Percentiles rank a stretch among this genome's conserved stretches.
phyloP scores from a whole-genome alignment of 1,139 yeast species.

The Suhomyces panamericanus region DNA sequence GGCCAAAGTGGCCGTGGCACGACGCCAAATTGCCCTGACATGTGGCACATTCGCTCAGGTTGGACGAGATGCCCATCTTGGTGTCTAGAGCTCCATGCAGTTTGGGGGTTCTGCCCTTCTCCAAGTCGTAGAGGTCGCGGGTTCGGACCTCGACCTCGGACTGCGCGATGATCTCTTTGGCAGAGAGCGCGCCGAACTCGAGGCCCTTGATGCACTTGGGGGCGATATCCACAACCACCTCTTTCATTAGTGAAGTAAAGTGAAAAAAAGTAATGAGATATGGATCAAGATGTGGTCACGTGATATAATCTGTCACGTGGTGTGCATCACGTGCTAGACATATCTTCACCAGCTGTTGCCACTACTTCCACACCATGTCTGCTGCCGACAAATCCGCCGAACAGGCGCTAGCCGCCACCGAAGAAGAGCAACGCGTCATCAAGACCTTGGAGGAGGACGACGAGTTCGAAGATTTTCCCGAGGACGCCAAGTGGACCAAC shows the following conservation, averaged over 20 bases:
- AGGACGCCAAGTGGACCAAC: slow-evolving; percentile 57
- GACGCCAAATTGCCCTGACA: slow-evolving; percentile 92
- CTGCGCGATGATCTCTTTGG: slow-evolving; percentile 88
- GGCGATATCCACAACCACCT: slow-evolving; percentile 74
- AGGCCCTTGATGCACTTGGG: slow-evolving; percentile 91
- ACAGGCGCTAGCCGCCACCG: slow-evolving; percentile 8
- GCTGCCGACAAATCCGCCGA: slow-evolving; percentile 10
- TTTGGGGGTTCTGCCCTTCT: slow-evolving; percentile 81
- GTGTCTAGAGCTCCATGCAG: slow-evolving; percentile 87
- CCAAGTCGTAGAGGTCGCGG: slow-evolving; percentile 87
- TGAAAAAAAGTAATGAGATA: slow-evolving; percentile 6
- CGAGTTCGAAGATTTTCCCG: slow-evolving; percentile 94
- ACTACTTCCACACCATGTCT: slow-evolving; percentile 8
- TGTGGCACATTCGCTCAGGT: slow-evolving; percentile 78
- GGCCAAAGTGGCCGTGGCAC: slow-evolving; percentile 99
- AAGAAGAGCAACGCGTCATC: slow-evolving; percentile 37
- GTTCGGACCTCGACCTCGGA: slow-evolving; percentile 93
- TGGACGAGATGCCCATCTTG: slow-evolving; percentile 91
- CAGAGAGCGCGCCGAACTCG: slow-evolving; percentile 88
- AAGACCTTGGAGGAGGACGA: slow-evolving; percentile 86
- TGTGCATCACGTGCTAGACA: not conserved
- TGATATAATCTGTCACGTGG: not conserved
- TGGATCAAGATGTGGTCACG: not conserved
- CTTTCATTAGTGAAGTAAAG: slow-evolving; percentile 64
- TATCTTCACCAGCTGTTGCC: too few species aligned